A percentile compares a stretch with the other conserved stretches of the same genome.
phyloP scores from a whole-genome alignment of 371 early-diverging fungal species.

The Amoeboaphelidium protococcarum region DNA sequence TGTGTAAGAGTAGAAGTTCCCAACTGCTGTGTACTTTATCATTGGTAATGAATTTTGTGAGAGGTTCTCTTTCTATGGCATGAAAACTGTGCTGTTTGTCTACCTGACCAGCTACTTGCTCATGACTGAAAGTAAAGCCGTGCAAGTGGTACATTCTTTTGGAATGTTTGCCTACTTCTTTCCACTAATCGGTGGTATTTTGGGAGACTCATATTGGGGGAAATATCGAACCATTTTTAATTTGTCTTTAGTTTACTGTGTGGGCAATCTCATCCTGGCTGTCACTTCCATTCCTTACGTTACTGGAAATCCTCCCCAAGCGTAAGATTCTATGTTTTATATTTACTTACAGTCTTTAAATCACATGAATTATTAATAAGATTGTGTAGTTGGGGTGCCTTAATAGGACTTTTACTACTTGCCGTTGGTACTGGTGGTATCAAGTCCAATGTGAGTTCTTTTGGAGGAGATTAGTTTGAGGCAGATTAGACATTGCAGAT shows the following conservation, averaged over 20 bases:
- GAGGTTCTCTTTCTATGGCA: constrained; percentile 13
- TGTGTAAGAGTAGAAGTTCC: neutral
- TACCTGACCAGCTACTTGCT: constrained; percentile 6
- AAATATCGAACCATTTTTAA: constrained; percentile 27
- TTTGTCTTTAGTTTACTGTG: constrained; percentile 22
- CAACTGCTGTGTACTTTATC: constrained; percentile 6
- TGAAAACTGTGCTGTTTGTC: constrained; percentile 11
- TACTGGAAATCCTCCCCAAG: constrained; percentile 5
- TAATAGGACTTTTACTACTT: constrained; percentile 8
- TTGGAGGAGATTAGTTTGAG: constrained; percentile 25
- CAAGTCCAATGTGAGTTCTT: constrained; percentile 22
- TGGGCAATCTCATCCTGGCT: constrained; percentile 19
- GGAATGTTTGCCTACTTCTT: constrained; percentile 27
- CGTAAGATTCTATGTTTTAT: too few relatives aligned
- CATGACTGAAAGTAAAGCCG: constrained; percentile 3
- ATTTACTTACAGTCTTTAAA: neutral
- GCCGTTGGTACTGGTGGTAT: constrained; percentile 32
- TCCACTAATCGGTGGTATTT: constrained; percentile 30
- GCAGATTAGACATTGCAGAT: constrained; percentile 1
- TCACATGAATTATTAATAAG: neutral
- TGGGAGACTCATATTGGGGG: constrained; percentile 33
- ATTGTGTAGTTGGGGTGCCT: constrained; percentile 1
- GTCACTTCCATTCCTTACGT: constrained; percentile 13
- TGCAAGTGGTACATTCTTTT: constrained; percentile 15
- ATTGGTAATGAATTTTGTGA: constrained; percentile 17